Conservation (phyloP, 352 stramenopile genomes). For the Blastocystis sp. region DNA sequence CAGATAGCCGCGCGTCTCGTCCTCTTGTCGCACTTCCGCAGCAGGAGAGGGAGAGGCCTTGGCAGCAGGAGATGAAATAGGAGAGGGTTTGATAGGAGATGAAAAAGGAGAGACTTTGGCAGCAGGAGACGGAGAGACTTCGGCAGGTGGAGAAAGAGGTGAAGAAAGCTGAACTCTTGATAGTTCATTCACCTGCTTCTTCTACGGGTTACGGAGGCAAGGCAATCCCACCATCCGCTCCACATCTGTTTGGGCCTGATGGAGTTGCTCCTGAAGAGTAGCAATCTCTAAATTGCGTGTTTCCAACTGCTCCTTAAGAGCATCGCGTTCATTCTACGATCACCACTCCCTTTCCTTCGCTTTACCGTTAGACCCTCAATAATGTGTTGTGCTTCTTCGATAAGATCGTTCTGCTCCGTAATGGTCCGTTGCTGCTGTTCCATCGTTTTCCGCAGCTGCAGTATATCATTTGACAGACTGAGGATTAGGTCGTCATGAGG, state of each 20-base stretch:
- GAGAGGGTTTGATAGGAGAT: no score
- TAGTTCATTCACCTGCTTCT: background rate
- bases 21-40: background rate
- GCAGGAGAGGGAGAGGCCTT: background rate
- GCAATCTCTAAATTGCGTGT: conserved; percentile 20
- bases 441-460: background rate
- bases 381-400: conserved; percentile 49
- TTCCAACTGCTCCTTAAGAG: background rate
- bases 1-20: background rate
- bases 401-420: conserved; percentile 41
- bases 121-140: no score
- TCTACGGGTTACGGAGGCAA: background rate
- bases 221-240: background rate
- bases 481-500: background rate
- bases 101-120: no score
- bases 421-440: conserved; percentile 40
- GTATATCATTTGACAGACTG: conserved; percentile 12
- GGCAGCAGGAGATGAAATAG: no score
- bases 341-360: no score
- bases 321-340: conserved; percentile 9
- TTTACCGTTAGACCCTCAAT: conserved; percentile 27
- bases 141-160: background rate
- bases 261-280: conserved; percentile 33
- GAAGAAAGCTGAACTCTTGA: background rate
- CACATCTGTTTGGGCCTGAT: background rate